Conservation (phyloP, 768 basidiomycete genomes). For the Serendipita indica region DNA sequence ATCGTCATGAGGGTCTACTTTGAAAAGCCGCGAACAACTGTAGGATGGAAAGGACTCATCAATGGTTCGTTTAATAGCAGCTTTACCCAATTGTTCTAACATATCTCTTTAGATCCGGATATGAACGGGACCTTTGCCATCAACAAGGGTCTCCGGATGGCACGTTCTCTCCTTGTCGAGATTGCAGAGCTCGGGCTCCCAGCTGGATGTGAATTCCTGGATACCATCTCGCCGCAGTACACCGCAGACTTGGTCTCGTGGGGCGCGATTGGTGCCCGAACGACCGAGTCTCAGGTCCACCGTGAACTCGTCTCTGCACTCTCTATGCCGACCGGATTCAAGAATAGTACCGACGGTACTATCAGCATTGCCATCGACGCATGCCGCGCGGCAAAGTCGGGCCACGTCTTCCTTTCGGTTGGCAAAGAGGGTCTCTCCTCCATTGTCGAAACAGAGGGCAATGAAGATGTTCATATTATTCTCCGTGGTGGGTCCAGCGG, state of each 20-base stretch:
- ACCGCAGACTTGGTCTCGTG: conserved; percentile 76
- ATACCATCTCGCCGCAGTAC: conserved; percentile 72
- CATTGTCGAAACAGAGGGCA: conserved; percentile 74
- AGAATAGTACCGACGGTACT: conserved; percentile 93
- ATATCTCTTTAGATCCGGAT: conserved; percentile 80
- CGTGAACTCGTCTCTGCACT: conserved; percentile 74
- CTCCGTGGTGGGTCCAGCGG: conserved; percentile 85
- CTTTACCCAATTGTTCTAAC: background rate
- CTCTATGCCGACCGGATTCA: conserved; percentile 97
- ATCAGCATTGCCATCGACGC: conserved; percentile 89
- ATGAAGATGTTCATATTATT: conserved; percentile 77
- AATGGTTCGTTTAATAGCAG: conserved; percentile 17
- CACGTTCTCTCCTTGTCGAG: conserved; percentile 80
- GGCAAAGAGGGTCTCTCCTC: conserved; percentile 92
- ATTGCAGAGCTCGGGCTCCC: conserved; percentile 81
- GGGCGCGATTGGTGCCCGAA: conserved; percentile 92
- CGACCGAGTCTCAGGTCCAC: conserved; percentile 77
- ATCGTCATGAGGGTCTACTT: conserved; percentile 97
- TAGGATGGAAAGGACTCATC: conserved; percentile 84
- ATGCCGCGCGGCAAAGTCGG: conserved; percentile 76
- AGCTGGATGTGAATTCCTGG: conserved; percentile 87
- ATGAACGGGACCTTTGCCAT: conserved; percentile 90
- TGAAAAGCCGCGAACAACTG: conserved; percentile 92
- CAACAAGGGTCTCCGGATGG: conserved; percentile 87
- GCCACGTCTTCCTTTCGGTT: conserved; percentile 92